Base-by-base conservation (phyloP, 139 green algal genomes). In the Chlorella sp. region DNA sequence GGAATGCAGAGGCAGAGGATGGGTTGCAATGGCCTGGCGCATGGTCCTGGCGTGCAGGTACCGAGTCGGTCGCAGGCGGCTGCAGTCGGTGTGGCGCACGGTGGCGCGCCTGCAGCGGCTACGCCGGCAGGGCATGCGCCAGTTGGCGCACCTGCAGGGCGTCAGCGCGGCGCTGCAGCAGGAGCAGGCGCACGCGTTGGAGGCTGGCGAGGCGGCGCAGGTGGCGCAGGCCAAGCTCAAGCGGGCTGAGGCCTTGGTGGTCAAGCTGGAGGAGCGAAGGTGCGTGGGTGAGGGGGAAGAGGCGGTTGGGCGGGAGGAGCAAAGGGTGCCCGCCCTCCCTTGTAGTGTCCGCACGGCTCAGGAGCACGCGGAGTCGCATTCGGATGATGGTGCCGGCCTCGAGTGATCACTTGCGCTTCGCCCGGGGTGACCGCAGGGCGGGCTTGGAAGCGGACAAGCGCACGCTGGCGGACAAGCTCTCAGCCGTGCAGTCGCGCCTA, bases 221-320 rank as follows among this genome's bases (percentile, higher is more conserved):
- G 73, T 70, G 50, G 50, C 49, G 32, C 35, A 69, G 65, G 51
- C 65, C 2, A n/a, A 31, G 31, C 5, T 55, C 3, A 5, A 63
- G 27, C 59, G 79, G 1, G 60, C 71, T 0, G 79, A 84, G 1
- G 49, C 70, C 3, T 59, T 84, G 14, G 10, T 84, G 33, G 42
- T 60, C 0, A 67, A 66, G 31, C 35, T 84, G 62, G 79, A 84
- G 49, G 79, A 84, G 26, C 66, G 79, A n/a, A 75, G 74, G 78
- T 80, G 31, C 5, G 73, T 69, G 31, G 3, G 2, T 6, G n/a
- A n/a, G n/a, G n/a, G n/a, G n/a, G n/a, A n/a, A n/a, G n/a, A n/a
- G n/a, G n/a, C n/a, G n/a, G n/a, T n/a, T n/a, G n/a, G n/a, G n/a
- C n/a, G n/a, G n/a, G n/a, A n/a, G n/a, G n/a, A n/a, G n/a, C n/a